Evolutionary conservation across 371 early-diverging fungal species (phyloP), one percentile per base, ranked within the genome.

Genomic region (Syncephalastrum racemosum): DNA sequence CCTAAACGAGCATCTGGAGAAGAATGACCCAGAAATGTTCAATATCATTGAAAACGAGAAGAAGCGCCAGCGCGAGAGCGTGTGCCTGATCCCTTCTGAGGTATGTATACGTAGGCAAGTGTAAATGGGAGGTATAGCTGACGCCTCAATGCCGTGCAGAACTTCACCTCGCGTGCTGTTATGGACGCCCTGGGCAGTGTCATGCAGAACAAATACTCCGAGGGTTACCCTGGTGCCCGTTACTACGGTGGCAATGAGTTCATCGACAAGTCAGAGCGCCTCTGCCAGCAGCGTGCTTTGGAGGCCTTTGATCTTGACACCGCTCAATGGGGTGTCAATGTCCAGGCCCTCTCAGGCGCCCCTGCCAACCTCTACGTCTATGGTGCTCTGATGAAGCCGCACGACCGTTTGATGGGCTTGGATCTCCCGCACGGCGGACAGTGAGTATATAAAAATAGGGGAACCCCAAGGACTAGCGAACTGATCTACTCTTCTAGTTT

Each of bases 241-340:
- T 99, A 99, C 85, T 99, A 99, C 74, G 99, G 99, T 62, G 99
- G 99, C 59, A 99, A 98, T 73, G 95, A 98, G 76, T 93, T 85
- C 71, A 99, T 99, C 64, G 99, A 99, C 78, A 79, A 79, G 82
- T 93, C 98, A 23, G 99, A 99, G 77, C 68, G 60, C 50, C 82
- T 99, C 27, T 99, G 99, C 80, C 98, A 95, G 71, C 77, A 91
- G 71, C 89, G 99, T 58, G 99, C 99, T 24, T 82, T 99, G 41
- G 91, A 92, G 67, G 89, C 97, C 15, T 99, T 97, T 73, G 71
- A 81, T 49, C 79, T 99, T 46, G 89, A 94, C 68, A 77, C 80
- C n/a, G 82, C 78, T 31, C 83, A 91, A 62, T 99, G 99, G 99
- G 99, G 99, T 62, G 99, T 98, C 53, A 99, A 99, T 69, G 99